Conservation (phyloP, 2,329 filamentous ascomycete genomes). For the Cadophora malorum region DNA sequence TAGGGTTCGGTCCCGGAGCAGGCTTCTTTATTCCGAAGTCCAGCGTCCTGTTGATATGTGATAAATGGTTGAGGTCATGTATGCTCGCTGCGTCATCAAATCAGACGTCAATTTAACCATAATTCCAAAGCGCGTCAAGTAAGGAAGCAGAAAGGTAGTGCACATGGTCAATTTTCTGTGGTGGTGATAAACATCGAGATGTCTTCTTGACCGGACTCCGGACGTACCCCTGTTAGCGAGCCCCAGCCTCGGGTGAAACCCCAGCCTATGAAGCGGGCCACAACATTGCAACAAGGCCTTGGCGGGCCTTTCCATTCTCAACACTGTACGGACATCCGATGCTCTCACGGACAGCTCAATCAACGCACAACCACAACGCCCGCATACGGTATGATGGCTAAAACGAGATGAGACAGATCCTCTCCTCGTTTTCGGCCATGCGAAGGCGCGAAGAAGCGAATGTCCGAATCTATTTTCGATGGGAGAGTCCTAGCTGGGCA, state of each 20-base stretch:
- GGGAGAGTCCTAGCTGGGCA: not conserved
- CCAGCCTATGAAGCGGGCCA: conserved; percentile 5
- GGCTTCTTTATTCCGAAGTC: not conserved
- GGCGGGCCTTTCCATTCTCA: not conserved
- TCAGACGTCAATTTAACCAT: conserved; percentile 2
- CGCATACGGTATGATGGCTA: not conserved
- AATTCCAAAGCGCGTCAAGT: not conserved
- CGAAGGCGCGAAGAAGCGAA: conserved; percentile 16
- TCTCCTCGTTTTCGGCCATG: conserved; percentile 6
- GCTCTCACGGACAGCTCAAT: conserved; percentile 8
- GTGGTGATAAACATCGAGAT: not conserved
- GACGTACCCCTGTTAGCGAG: conserved; percentile 2
- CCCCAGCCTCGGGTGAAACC: not conserved
- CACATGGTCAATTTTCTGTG: not conserved
- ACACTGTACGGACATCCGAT: conserved; percentile 18
- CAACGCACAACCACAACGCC: conserved; percentile 5
- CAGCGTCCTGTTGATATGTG: not conserved
- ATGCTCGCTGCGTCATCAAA: not conserved
- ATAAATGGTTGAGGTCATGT: not conserved
- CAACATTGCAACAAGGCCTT: not conserved
- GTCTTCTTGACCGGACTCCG: conserved; percentile 14
- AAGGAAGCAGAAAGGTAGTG: not conserved
- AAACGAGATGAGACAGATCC: not conserved
- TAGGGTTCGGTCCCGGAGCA: not conserved
- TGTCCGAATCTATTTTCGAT: conserved; percentile 17